phyloP scores from a whole-genome alignment of 2,329 filamentous ascomycete genomes.

The Talaromyces amestolkiae region DNA sequence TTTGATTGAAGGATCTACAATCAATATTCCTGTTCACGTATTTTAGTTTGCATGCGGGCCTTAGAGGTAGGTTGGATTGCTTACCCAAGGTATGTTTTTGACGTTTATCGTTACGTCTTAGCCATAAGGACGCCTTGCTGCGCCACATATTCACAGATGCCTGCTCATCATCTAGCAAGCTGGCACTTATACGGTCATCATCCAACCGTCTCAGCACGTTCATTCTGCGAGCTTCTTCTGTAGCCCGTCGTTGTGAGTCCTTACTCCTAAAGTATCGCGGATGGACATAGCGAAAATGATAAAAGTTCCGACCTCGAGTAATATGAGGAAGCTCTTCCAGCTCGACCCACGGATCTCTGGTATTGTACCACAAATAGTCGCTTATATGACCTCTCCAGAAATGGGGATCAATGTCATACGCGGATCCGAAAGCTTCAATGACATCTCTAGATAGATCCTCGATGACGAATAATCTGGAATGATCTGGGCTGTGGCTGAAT shows the following conservation, averaged over 20 bases:
- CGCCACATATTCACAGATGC: slow-evolving; percentile 8
- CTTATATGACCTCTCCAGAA: slow-evolving; percentile 14
- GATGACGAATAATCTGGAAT: slow-evolving; percentile 4
- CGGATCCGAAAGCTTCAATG: slow-evolving; percentile 11
- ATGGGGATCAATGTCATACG: slow-evolving; percentile 8
- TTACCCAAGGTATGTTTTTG: background rate
- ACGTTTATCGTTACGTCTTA: background rate
- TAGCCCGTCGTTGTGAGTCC: slow-evolving; percentile 1
- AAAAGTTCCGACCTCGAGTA: slow-evolving; percentile 3
- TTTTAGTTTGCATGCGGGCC: background rate
- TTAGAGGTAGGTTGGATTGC: background rate
- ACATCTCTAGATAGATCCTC: slow-evolving; percentile 6
- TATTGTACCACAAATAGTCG: slow-evolving; percentile 14
- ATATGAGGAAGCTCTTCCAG: slow-evolving; percentile 10
- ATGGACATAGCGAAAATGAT: slow-evolving; percentile 9
- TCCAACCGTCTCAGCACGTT: slow-evolving; percentile 2
- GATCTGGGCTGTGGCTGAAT: background rate
- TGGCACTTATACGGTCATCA: slow-evolving; percentile 9
- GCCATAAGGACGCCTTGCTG: slow-evolving; percentile 1
- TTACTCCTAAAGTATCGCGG: slow-evolving; percentile 3
- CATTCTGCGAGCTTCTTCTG: slow-evolving; percentile 5
- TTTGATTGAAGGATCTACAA: slow-evolving; percentile 3
- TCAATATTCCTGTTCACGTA: background rate
- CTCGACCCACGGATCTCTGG: slow-evolving; percentile 9
- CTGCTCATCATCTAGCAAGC: background rate